Evolutionary conservation across 2,329 filamentous ascomycete species (phyloP), one percentile per base, ranked within the genome.

Genomic region (Celoporthe dispersa): DNA sequence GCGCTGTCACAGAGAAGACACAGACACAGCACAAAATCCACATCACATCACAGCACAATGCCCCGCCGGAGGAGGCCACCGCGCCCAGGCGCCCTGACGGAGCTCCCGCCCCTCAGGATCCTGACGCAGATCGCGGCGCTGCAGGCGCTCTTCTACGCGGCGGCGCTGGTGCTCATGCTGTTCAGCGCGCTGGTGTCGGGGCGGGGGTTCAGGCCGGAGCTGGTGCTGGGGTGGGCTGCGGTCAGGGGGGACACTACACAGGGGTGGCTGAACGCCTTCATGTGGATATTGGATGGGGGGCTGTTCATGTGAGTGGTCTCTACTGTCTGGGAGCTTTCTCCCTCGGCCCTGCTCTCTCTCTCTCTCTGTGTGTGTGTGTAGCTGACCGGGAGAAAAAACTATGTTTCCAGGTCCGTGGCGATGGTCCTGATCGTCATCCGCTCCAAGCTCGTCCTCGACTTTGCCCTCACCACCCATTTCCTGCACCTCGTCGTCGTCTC

Each of bases 401-500:
- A 11, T 37, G 35, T 4, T 64, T 28, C 70, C 77, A 98, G 95
- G 78, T 89, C 93, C 57, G 89, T 97, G 70, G 92, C 94, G 57
- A 91, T 98, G 70, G 89, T 97, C 65, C 82, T 95, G 67, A 84
- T 98, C 70, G 89, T 99, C 74, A 90, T 91, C 28, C 93, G 96
- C 72, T 96, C 92, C 63, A 98, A 98, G 80, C 91, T 98, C 71
- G 92, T 98, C 65, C 94, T 94, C 74, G 96, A 99, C 81, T 99
- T 98, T 79, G 93, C 94, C 41, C 84, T 98, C 33, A 97, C 95
- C 2, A 87, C 98, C 25, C 78, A 81, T 74, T 71, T 70, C 51
- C 72, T 81, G 65, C 80, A 81, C 72, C 74, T 80, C 31, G 60
- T 77, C 68, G 73, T 80, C 39, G 78, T 93, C 37, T 91, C 90